phyloP scores from a whole-genome alignment of 371 early-diverging fungal genomes.

The Polyrhizophydium stewartii region DNA sequence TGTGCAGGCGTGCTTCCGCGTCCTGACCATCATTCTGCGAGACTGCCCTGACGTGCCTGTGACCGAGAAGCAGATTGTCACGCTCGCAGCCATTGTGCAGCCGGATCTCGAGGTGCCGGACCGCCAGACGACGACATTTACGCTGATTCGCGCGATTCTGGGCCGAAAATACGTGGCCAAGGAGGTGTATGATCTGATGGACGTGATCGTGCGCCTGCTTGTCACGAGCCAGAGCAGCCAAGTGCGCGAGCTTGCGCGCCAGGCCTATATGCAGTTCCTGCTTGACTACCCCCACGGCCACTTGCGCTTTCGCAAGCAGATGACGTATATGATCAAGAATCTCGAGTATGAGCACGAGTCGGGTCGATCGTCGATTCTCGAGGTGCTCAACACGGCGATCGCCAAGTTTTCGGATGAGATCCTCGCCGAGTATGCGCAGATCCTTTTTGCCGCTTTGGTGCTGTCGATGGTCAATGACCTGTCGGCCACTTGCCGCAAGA shows the following conservation, averaged over 20 bases:
- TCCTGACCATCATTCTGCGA: constrained; percentile 72
- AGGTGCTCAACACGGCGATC: constrained; percentile 72
- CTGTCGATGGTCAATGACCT: constrained; percentile 87
- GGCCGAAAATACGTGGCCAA: constrained; percentile 77
- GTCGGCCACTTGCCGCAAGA: constrained; percentile 82
- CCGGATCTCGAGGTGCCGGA: constrained; percentile 89
- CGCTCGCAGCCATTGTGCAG: constrained; percentile 70
- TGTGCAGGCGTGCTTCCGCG: constrained; percentile 74
- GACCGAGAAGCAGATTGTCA: constrained; percentile 70
- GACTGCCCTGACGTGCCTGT: constrained; percentile 57
- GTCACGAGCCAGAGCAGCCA: constrained; percentile 78
- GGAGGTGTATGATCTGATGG: constrained; percentile 91
- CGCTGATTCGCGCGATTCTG: constrained; percentile 80
- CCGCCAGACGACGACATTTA: constrained; percentile 76
- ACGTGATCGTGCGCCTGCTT: constrained; percentile 68
- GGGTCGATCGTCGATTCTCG: constrained; percentile 85
- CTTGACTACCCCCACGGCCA: constrained; percentile 91
- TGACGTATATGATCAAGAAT: constrained; percentile 84
- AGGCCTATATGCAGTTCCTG: constrained; percentile 80
- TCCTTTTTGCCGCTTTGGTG: constrained; percentile 79
- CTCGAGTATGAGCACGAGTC: constrained; percentile 84
- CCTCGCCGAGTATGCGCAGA: constrained; percentile 68
- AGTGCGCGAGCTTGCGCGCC: constrained; percentile 78
- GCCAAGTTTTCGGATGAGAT: constrained; percentile 71
- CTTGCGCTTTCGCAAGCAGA: constrained; percentile 68